Conservation (phyloP, 78 protist species). For the Speleostelium caveatum region DNA sequence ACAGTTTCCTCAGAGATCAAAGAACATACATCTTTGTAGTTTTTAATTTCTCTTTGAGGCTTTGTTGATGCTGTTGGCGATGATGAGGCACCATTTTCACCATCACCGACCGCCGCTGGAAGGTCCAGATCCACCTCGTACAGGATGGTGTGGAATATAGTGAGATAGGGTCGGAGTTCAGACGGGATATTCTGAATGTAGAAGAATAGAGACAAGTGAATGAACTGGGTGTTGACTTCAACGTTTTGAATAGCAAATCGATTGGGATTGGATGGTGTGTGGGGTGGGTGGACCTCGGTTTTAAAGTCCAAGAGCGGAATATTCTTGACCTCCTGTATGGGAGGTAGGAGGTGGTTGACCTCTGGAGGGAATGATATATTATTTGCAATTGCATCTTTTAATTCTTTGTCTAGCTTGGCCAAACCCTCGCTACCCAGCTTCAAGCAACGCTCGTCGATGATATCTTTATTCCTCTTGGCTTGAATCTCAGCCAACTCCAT, state of each 20-base stretch:
- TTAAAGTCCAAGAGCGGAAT: constrained; percentile 6
- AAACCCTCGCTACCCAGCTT: constrained; percentile 27
- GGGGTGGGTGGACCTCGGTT: background rate
- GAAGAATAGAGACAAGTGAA: constrained; percentile 1
- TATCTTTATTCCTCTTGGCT: background rate
- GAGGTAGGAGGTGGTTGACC: background rate
- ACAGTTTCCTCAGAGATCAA: constrained; percentile 1
- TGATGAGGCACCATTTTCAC: background rate
- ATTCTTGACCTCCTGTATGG: background rate
- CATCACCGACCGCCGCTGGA: background rate
- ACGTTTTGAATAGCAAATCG: constrained; percentile 36
- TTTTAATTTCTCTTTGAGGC: background rate
- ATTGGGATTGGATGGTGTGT: constrained; percentile 11
- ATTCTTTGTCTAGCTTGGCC: background rate
- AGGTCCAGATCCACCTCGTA: constrained; percentile 24
- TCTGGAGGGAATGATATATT: constrained; percentile 39
- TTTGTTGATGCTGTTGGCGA: background rate
- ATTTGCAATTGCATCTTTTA: constrained; percentile 22
- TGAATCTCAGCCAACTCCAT: background rate
- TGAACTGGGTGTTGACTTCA: background rate
- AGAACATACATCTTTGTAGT: constrained; percentile 24
- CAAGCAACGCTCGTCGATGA: background rate
- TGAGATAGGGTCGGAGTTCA: constrained; percentile 22
- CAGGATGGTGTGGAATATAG: background rate
- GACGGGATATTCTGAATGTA: constrained; percentile 20